Percentiles rank a stretch among this genome's conserved stretches.
Evolutionary conservation across 2,329 filamentous ascomycete species (phyloP).

Genomic region (Aspergillus persii): DNA sequence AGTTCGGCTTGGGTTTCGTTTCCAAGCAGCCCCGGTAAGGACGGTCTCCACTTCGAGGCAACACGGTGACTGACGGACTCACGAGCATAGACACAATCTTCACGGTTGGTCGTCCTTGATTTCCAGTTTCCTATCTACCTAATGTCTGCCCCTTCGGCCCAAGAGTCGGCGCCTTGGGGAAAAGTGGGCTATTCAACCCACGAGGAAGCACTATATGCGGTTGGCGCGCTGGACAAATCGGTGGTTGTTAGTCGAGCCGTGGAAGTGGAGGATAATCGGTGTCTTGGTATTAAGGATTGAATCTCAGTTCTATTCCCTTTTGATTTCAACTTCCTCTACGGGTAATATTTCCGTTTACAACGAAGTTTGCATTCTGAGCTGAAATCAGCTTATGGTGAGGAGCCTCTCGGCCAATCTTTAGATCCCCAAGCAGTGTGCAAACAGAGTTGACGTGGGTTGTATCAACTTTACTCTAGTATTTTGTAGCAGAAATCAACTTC

Average conservation of each 20-base stretch:
- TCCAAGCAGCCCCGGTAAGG: neutral
- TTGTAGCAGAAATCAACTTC: no score
- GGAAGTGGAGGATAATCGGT: neutral
- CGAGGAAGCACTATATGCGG: neutral
- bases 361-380: no score
- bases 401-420: no score
- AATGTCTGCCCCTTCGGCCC: neutral
- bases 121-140: constrained; percentile 17
- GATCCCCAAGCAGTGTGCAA: no score
- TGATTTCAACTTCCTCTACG: neutral
- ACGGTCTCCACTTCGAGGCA: neutral
- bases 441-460: no score
- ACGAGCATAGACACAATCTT: neutral
- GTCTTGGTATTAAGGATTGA: neutral
- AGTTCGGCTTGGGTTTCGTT: constrained; percentile 12
- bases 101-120: constrained; percentile 11
- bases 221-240: neutral
- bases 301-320: neutral
- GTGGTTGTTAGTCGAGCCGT: neutral
- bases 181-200: neutral
- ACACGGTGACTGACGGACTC: neutral
- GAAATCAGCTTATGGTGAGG: no score
- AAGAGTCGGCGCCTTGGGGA: no score
- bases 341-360: no score
- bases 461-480: no score